Conservation (phyloP, 331 rosid species). For the Arachis monticola region DNA sequence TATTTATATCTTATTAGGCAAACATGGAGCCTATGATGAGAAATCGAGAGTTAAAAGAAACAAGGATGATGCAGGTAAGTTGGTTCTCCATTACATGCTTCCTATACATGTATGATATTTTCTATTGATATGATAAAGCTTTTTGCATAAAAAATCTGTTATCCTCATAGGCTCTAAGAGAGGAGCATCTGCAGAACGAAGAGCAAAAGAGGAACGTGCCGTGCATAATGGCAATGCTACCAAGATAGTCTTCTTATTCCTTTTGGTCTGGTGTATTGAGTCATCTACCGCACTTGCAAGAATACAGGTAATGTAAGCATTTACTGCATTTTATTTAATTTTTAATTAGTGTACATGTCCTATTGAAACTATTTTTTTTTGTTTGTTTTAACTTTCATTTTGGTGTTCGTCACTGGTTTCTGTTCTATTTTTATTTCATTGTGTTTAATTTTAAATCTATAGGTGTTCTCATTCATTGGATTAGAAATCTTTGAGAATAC, state of each 20-base stretch:
- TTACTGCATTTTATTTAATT: conserved; percentile 14
- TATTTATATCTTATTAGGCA: conserved; percentile 58
- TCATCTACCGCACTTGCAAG: conserved; percentile 94
- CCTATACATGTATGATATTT: conserved; percentile 25
- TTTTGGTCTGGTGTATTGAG: conserved; percentile 47
- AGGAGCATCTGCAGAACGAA: conserved; percentile 94
- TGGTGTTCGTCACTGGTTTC: not conserved
- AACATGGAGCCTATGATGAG: conserved; percentile 95
- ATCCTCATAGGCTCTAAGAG: conserved; percentile 77
- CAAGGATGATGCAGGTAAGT: conserved; percentile 97
- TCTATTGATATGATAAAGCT: conserved; percentile 27
- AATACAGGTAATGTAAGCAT: conserved; percentile 77
- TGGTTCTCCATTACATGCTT: conserved; percentile 42
- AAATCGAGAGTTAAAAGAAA: conserved; percentile 87
- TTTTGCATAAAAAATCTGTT: conserved; percentile 24
- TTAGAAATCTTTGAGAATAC: not conserved
- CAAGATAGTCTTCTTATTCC: conserved; percentile 65
- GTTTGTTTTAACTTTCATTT: conserved; percentile 11
- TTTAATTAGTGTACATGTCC: conserved; percentile 22
- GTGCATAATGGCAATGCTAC: conserved; percentile 73
- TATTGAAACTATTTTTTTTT: conserved; percentile 28
- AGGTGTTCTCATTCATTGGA: not conserved
- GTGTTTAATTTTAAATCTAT: not conserved
- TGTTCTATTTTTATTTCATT: no score
- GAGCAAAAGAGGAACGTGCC: conserved; percentile 93